Evolutionary conservation across 192 early-diverging fungal genomes (phyloP).

Genomic region (Cetraspora pellucida): DNA sequence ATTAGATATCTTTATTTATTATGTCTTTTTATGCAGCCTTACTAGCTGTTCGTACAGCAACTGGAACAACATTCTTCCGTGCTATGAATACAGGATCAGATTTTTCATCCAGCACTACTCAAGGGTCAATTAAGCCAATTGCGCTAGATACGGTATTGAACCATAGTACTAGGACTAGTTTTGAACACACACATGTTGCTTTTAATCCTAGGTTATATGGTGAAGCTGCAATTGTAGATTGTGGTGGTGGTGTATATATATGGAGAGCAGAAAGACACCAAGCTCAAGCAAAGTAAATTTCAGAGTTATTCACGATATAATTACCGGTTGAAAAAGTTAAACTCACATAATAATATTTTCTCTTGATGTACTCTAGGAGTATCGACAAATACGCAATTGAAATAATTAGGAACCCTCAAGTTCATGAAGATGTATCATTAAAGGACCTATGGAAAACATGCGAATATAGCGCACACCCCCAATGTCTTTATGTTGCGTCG

Average conservation of each 20-base stretch:
- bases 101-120: background rate
- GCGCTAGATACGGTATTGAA: background rate
- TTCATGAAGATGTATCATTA: background rate
- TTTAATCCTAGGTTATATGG: conserved; percentile 33
- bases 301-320: background rate
- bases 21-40: conserved; percentile 1
- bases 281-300: background rate
- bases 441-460: conserved; percentile 10
- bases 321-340: background rate
- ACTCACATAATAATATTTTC: background rate
- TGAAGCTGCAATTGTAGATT: conserved; percentile 31
- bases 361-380: background rate
- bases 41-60: conserved; percentile 17
- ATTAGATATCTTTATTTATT: background rate
- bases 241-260: conserved; percentile 20
- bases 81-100: background rate
- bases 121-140: background rate
- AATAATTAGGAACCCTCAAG: background rate
- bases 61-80: conserved; percentile 28
- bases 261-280: conserved; percentile 20
- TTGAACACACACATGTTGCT: conserved; percentile 23
- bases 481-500: conserved; percentile 24
- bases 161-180: background rate
- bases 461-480: conserved; percentile 28
- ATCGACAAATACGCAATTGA: background rate